Evolutionary conservation across 2,329 filamentous ascomycete species (phyloP), one percentile per base, ranked within the genome.

Genomic region (Aureobasidium sp.): DNA sequence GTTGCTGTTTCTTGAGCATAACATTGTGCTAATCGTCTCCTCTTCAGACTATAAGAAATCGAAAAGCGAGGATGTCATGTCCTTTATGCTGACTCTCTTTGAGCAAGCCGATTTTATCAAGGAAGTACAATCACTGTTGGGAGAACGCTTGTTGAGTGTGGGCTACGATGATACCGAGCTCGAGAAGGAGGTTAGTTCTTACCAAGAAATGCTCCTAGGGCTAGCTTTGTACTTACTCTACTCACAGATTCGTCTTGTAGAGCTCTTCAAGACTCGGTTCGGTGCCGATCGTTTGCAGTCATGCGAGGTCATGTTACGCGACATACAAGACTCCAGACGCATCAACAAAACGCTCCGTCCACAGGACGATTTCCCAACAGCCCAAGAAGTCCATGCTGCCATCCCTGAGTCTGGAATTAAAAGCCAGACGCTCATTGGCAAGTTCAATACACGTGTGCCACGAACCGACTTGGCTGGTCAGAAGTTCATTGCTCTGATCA

Each of bases 271-370:
- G 75, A 81, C 89, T 63, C 85, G 92, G 9, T 92, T 96, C 60
- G 93, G 93, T 25, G 90, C 96, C 65, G 81, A 83, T 29, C 85
- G 90, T 17, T 77, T 99, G 47, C 94, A 97, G 71, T 89, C 89
- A 51, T 96, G 92, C 73, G 93, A 99, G 70, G 94, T 99, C 68
- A 99, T 99, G 94, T 83, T 99, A 61, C 89, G 88, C 64, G 94
- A 99, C 71, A 88, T 97, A 37, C 82, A 88, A 65, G 92, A 96
- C 62, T 89, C 96, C 69, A 75, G 79, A 8, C 77, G 81, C 13
- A 84, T 96, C 49, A 78, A 84, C 43, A 67, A 63, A 35, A 65
- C 67, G 3, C 62, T 72, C n/a, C 68, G 73, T 64, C 63, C 66
- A 60, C 65, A 57, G 63, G 61, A 67, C 51, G 65, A 67, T 31